Evolutionary conservation across 768 basidiomycete species (phyloP).

Genomic region (Russula compacta): DNA sequence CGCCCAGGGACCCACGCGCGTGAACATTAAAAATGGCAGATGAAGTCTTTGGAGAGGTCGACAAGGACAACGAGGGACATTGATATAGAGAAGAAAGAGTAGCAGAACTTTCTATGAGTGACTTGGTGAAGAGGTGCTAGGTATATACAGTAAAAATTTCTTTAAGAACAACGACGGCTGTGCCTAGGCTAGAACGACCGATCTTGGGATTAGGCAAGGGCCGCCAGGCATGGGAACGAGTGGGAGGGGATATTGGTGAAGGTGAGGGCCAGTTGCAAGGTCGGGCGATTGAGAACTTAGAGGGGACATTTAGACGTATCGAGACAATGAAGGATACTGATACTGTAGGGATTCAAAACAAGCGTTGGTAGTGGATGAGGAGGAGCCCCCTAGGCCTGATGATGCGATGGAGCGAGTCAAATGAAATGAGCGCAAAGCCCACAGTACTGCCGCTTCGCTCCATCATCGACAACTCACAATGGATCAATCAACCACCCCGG

Average conservation of each 20-base stretch:
- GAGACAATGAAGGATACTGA: too few relatives aligned
- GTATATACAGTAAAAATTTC: not conserved
- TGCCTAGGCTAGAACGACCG: constrained; percentile 1
- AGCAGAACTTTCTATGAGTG: constrained; percentile 15
- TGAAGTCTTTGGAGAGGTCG: constrained; percentile 3
- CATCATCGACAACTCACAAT: not conserved
- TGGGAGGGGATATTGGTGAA: not conserved
- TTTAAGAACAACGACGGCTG: not conserved
- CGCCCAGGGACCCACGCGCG: constrained; percentile 8
- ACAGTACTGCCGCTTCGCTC: not conserved
- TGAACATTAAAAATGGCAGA: constrained; percentile 12
- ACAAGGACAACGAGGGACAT: not conserved
- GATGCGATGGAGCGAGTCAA: too few relatives aligned
- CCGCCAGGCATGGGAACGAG: not conserved
- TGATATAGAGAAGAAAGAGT: not conserved
- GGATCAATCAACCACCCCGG: not conserved
- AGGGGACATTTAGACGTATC: too few relatives aligned
- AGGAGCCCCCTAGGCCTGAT: too few relatives aligned
- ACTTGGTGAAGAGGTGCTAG: constrained; percentile 12
- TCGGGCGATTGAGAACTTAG: not conserved
- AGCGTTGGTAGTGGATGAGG: too few relatives aligned
- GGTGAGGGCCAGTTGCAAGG: not conserved
- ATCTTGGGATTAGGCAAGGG: not conserved
- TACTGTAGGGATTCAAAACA: too few relatives aligned
- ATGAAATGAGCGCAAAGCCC: not conserved